These are phyloP conservation scores for Parascedosporium putredinis DNA, from an alignment of 2,329 filamentous ascomycete genomes.

Conservation along the genomic window DNA sequence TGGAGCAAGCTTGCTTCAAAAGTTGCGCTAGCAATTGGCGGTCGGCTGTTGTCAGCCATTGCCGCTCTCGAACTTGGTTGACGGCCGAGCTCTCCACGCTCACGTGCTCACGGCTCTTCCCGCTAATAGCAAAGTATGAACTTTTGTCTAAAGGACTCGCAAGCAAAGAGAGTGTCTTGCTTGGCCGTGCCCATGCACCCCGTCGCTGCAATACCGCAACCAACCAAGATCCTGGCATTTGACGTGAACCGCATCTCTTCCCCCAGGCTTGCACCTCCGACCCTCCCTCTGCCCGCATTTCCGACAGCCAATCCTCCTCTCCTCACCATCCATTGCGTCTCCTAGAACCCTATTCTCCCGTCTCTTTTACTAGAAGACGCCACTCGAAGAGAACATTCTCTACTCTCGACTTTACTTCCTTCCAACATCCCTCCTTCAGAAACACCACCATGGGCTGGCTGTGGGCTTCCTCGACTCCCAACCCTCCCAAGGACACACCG, in stretches of 20 bases:
- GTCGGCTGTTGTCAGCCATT: not conserved
- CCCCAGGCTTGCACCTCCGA: not conserved
- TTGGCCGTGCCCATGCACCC: not conserved
- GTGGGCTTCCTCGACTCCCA: conserved; percentile 28
- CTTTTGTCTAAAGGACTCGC: not conserved
- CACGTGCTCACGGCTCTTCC: not conserved
- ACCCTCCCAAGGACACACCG: conserved; percentile 12
- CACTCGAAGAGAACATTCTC: too few species aligned
- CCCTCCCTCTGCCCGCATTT: not conserved
- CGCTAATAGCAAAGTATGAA: not conserved
- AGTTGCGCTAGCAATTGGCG: too few species aligned
- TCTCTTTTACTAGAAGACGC: not conserved
- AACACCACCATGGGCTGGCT: conserved; percentile 48
- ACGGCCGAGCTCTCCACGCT: too few species aligned
- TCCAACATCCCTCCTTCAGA: conserved; percentile 1
- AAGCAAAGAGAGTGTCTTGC: too few species aligned
- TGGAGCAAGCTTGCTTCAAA: too few species aligned
- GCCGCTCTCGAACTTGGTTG: not conserved
- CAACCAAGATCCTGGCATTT: not conserved
- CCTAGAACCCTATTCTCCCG: not conserved
- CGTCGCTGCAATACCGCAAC: not conserved
- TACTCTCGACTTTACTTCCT: not conserved
- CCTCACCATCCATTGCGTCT: not conserved
- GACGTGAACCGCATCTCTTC: not conserved
- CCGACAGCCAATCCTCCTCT: not conserved